phyloP scores from a whole-genome alignment of 2,329 filamentous ascomycete genomes.

The Biscogniauxia mediterranea region DNA sequence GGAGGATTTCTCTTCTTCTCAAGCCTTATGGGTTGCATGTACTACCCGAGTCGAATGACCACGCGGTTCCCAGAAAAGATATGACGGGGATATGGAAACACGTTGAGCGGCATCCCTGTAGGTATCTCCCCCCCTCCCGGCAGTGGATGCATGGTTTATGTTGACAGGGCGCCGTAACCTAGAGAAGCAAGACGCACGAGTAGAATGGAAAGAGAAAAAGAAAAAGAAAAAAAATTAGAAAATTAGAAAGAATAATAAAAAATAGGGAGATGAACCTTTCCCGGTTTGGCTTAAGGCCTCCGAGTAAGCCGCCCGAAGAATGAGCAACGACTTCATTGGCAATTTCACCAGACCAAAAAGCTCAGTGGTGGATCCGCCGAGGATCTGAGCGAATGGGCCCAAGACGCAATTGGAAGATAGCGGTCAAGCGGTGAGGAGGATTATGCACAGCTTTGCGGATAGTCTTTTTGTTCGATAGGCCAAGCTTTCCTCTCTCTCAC shows the following conservation, averaged over 20 bases:
- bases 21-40: constrained; percentile 30
- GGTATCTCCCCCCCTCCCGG: constrained; percentile 19
- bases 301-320: constrained; percentile 26
- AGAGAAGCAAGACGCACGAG: not conserved
- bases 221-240: constrained; percentile 2
- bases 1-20: constrained; percentile 18
- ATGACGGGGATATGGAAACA: constrained; percentile 19
- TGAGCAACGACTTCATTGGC: constrained; percentile 22
- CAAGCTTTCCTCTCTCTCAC: not conserved
- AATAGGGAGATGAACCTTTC: constrained; percentile 25
- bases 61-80: constrained; percentile 25
- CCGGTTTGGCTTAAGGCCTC: constrained; percentile 21
- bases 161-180: constrained; percentile 17
- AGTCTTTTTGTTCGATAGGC: constrained; percentile 8
- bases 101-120: constrained; percentile 18
- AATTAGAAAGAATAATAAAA: constrained; percentile 16
- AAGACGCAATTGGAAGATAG: constrained; percentile 25
- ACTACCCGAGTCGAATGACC: constrained; percentile 24
- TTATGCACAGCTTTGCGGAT: constrained; percentile 26
- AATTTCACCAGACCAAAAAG: constrained; percentile 26
- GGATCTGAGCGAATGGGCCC: constrained; percentile 27
- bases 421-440: constrained; percentile 32
- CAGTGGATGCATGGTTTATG: constrained; percentile 26
- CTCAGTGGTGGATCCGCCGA: constrained; percentile 31
- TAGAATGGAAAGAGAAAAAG: no score